Percentiles rank a stretch among this genome's conserved stretches.
Evolutionary conservation across 495 filamentous ascomycete genomes (phyloP).

Genomic region (Hypoxylon trugodes): DNA sequence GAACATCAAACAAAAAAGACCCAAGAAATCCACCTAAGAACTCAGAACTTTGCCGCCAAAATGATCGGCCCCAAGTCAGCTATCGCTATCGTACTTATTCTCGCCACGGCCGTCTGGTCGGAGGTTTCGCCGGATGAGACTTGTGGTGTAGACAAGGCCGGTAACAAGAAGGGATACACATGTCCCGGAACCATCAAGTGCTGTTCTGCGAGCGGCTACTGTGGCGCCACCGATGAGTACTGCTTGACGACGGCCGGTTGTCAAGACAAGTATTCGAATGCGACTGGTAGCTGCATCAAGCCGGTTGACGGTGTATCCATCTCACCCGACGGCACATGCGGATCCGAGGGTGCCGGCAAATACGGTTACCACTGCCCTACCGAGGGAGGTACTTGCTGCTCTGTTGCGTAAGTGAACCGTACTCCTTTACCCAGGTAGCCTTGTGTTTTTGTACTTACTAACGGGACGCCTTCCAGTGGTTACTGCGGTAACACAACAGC

Average conservation of each 20-base stretch:
- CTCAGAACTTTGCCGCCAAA: background rate
- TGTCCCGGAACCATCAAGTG: slow-evolving; percentile 45
- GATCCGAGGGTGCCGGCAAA: slow-evolving; percentile 41
- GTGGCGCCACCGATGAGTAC: slow-evolving; percentile 46
- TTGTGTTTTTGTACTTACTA: background rate
- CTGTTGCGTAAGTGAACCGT: slow-evolving; percentile 39
- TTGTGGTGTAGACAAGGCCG: slow-evolving; percentile 42
- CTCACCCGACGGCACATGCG: slow-evolving; percentile 49
- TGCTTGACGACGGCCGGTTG: slow-evolving; percentile 48
- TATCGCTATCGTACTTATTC: slow-evolving; percentile 17
- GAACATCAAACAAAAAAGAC: background rate
- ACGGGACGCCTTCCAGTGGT: slow-evolving; percentile 35
- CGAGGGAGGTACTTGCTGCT: slow-evolving; percentile 42
- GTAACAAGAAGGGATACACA: slow-evolving; percentile 44
- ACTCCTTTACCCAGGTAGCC: background rate
- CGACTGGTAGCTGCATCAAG: slow-evolving; percentile 39
- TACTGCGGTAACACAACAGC: slow-evolving; percentile 48
- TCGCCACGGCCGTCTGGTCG: slow-evolving; percentile 45
- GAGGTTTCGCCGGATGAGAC: slow-evolving; percentile 48
- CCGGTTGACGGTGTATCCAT: slow-evolving; percentile 41
- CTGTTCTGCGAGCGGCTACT: slow-evolving; percentile 50
- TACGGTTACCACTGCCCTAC: slow-evolving; percentile 47
- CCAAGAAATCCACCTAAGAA: background rate
- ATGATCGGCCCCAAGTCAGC: slow-evolving; percentile 26
- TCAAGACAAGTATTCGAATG: slow-evolving; percentile 47